Evolutionary conservation across 139 green algal species (phyloP), one percentile per base, ranked within the genome.

Genomic region (Coccomyxa sp.): DNA sequence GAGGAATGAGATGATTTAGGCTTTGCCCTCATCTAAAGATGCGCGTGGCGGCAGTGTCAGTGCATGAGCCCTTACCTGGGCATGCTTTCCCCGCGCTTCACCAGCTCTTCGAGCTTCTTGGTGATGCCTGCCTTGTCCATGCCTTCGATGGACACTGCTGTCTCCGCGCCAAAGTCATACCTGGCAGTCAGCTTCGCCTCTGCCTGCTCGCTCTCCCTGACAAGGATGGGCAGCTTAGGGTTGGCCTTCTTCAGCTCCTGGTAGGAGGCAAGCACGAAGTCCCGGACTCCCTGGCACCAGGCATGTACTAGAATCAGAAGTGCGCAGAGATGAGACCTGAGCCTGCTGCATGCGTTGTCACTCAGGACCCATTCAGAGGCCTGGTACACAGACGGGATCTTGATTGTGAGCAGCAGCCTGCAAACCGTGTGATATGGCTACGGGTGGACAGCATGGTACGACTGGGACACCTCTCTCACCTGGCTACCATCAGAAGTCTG

Each of bases 241-340:
- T 98, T 97, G 68, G 86, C 89, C 79, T 93, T 94, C 86, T 97
- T 97, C 29, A 97, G 85, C 55, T 97, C 93, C 33, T 89, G 82
- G 54, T 97, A 97, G 70, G 89, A 92, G 36, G 81, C 80, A 3
- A 92, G 31, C 1, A 97, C 70, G 55, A 97, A 98, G 8, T 97
- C 90, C 82, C 93, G 50, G 22, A 22, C 50, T 31, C 50, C 50
- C 50, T 64, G 31, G 39, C 24, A 33, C 39, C 5, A 36, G 38
- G 18, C 18, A 68, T 36, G 70, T 50, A 41, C 64, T n/a, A n/a
- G n/a, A n/a, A n/a, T n/a, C n/a, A n/a, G n/a, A n/a, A n/a, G n/a
- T n/a, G n/a, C n/a, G n/a, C n/a, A n/a, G n/a, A n/a, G n/a, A n/a
- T n/a, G n/a, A n/a, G n/a, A n/a, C n/a, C n/a, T n/a, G n/a, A n/a